Base-by-base conservation (phyloP, 345 rosid species). In the Aurinia saxatilis region DNA sequence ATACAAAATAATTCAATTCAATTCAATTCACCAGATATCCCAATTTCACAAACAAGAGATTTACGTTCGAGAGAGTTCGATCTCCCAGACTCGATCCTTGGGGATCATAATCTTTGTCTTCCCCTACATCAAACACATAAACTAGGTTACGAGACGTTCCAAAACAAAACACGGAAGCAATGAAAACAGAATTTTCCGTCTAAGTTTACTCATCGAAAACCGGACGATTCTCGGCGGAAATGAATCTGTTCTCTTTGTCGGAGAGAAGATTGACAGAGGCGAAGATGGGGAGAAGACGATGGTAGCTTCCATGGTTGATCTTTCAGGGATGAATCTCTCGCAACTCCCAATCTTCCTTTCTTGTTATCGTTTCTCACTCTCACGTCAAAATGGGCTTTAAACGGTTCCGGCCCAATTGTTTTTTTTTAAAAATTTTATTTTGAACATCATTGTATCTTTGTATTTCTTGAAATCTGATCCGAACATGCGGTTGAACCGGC, bases 71-170 rank as follows among this genome's bases (percentile, higher is more conserved):
- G 46, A 87, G 70, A 36, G 81, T 68, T 42, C 72, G 80, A 51
- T 84, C 77, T 65, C 73, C 88, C 77, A 85, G 81, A 72, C 85
- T 79, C 1, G 80, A 58, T 57, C 84, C 77, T 68, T 68, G 79
- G 4, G 73, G 80, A 78, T 81, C 91, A 31, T 78, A 70, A 19
- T 83, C 84, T 27, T 77, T 68, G 25, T 73, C 83, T 8, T 81
- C 60, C 69, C 78, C 92, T 84, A 67, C 8, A 23, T 38, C 50
- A 18, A 41, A 57, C 6, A 0, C 15, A 50, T 8, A 39, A 17
- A 30, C 19, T 7, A 59, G 6, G 21, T 9, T 10, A 21, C 44
- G 12, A 14, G 12, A 33, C 2, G 15, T 7, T 40, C 2, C 7
- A 70, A 49, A 59, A 18, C 2, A 10, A 35, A 44, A 35, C 3